Evolutionary conservation across 176 grass and related monocot genomes (phyloP).

Genomic region (Aegilops longissima): DNA sequence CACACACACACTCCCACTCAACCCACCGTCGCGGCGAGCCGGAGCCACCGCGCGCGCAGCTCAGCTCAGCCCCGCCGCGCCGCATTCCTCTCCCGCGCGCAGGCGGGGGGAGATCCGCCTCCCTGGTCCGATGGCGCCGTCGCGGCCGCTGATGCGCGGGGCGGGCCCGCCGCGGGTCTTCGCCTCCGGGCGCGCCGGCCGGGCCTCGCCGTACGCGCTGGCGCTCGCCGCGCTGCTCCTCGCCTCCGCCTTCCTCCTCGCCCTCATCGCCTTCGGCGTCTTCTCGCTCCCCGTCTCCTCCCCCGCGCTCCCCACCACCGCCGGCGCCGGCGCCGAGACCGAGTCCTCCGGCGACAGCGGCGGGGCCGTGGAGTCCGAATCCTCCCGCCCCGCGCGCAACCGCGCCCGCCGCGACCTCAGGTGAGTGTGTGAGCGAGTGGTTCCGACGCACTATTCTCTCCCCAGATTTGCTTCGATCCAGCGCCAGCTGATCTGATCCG

Average conservation of each 20-base stretch:
- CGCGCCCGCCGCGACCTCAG: conserved; percentile 37
- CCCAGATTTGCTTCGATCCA: conserved; percentile 25
- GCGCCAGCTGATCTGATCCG: not conserved
- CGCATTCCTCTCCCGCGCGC: too few species aligned
- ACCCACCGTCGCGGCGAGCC: too few species aligned
- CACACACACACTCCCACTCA: too few species aligned
- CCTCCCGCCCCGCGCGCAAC: not conserved
- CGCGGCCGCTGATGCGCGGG: conserved; percentile 69
- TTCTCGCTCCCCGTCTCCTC: conserved; percentile 66
- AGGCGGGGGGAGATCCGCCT: too few species aligned
- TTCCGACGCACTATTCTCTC: not conserved
- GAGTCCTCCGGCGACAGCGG: not conserved
- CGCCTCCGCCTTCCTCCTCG: conserved; percentile 59
- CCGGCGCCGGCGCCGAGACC: conserved; percentile 13
- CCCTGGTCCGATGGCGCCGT: conserved; percentile 36
- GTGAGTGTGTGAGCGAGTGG: conserved; percentile 17
- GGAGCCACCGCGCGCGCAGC: too few species aligned
- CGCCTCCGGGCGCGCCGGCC: conserved; percentile 15
- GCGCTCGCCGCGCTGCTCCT: conserved; percentile 60
- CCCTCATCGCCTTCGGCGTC: conserved; percentile 72
- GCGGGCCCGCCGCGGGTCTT: conserved; percentile 61
- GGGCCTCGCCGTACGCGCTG: conserved; percentile 53
- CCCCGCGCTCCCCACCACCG: conserved; percentile 18
- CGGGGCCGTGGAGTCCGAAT: not conserved
- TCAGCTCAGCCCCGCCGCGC: too few species aligned